A percentile compares a stretch with the other conserved stretches of the same genome.
Evolutionary conservation across 805 yeast species (phyloP).

Genomic region (Lipomyces chichibuensis): DNA sequence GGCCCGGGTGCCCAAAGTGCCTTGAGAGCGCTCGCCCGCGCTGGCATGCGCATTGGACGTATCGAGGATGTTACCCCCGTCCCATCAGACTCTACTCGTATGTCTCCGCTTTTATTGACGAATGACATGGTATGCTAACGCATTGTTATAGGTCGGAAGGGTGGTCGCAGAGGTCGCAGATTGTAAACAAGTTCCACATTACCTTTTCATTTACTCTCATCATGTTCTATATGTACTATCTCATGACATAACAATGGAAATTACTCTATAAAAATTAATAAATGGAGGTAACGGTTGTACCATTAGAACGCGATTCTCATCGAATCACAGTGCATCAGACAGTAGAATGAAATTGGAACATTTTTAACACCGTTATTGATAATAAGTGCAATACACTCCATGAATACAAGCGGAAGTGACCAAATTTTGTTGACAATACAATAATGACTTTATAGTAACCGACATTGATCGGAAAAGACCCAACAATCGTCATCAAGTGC

Average conservation of each 20-base stretch:
- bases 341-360: neutral
- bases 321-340: neutral
- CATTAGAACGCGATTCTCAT: neutral
- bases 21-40: slow-evolving; percentile 97
- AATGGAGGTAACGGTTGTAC: neutral
- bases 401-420: neutral
- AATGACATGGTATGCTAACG: slow-evolving; percentile 1
- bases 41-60: slow-evolving; percentile 99
- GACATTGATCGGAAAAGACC: neutral
- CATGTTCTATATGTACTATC: slow-evolving; percentile 19
- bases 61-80: slow-evolving; percentile 99
- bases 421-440: neutral
- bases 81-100: slow-evolving; percentile 99
- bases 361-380: neutral
- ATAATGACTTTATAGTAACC: neutral
- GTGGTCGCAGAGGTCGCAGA: slow-evolving; percentile 99
- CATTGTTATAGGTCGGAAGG: slow-evolving; percentile 62
- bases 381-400: neutral
- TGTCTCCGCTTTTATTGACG: slow-evolving; percentile 40
- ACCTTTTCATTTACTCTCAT: slow-evolving; percentile 4
- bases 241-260: slow-evolving; percentile 10
- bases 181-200: slow-evolving; percentile 53
- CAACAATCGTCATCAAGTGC: neutral
- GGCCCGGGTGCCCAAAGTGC: slow-evolving; percentile 94
- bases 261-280: neutral